These are phyloP conservation scores for Phoma sp. DNA, from an alignment of 2,329 filamentous ascomycete species.

Conservation along the genomic window DNA sequence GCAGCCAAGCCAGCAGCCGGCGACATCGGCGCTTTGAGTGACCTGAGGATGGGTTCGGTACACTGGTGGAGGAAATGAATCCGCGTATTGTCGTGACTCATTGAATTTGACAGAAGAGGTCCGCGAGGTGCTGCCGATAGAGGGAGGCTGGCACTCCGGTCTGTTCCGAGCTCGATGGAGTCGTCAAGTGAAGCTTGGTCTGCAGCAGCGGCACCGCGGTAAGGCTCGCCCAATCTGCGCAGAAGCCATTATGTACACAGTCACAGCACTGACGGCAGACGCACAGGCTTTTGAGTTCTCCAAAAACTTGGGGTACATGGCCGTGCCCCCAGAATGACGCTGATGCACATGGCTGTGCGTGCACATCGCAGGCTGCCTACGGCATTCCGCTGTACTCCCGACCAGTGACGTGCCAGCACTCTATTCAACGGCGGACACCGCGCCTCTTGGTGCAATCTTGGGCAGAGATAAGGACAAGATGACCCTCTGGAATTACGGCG, in stretches of 20 bases:
- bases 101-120: slow-evolving; percentile 25
- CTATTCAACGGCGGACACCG: slow-evolving; percentile 20
- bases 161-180: slow-evolving; percentile 33
- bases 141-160: slow-evolving; percentile 28
- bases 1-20: slow-evolving; percentile 21
- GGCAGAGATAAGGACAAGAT: slow-evolving; percentile 42
- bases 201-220: slow-evolving; percentile 22
- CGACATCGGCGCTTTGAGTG: slow-evolving; percentile 43
- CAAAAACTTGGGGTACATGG: slow-evolving; percentile 13
- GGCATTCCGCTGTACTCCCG: slow-evolving; percentile 38
- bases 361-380: slow-evolving; percentile 12
- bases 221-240: slow-evolving; percentile 13
- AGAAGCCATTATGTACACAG: neutral
- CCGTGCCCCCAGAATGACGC: slow-evolving; percentile 13
- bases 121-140: slow-evolving; percentile 20
- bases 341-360: slow-evolving; percentile 29
- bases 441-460: slow-evolving; percentile 26
- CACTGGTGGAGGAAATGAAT: slow-evolving; percentile 28
- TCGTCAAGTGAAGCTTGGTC: slow-evolving; percentile 9
- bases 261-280: slow-evolving; percentile 6
- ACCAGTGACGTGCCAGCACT: slow-evolving; percentile 28
- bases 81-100: slow-evolving; percentile 46
- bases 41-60: slow-evolving; percentile 18
- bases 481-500: slow-evolving; percentile 45
- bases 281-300: slow-evolving; percentile 12